phyloP scores from a whole-genome alignment of 2,329 filamentous ascomycete genomes.

The Paecilomyces fulvus region DNA sequence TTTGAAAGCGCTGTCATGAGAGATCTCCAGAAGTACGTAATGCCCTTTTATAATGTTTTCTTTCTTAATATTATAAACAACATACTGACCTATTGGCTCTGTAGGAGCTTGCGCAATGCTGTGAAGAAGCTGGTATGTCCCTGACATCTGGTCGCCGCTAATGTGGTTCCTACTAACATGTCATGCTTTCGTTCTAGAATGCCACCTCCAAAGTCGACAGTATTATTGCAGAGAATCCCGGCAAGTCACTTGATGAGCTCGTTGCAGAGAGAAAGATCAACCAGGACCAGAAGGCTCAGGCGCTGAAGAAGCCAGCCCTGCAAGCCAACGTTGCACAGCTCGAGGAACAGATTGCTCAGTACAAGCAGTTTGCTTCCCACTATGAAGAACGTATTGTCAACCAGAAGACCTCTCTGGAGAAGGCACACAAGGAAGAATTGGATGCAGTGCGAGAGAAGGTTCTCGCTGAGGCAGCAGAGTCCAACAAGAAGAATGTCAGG shows the following conservation, averaged over 20 bases:
- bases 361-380: slow-evolving; percentile 52
- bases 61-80: slow-evolving; percentile 9
- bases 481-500: slow-evolving; percentile 41
- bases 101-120: slow-evolving; percentile 79
- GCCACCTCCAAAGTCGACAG: slow-evolving; percentile 52
- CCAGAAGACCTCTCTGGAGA: slow-evolving; percentile 49
- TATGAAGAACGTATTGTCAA: slow-evolving; percentile 47
- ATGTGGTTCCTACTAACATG: slow-evolving; percentile 11
- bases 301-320: slow-evolving; percentile 54
- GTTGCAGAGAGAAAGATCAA: slow-evolving; percentile 57
- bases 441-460: slow-evolving; percentile 44
- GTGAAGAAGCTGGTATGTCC: slow-evolving; percentile 83
- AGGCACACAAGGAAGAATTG: slow-evolving; percentile 48
- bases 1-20: slow-evolving; percentile 72
- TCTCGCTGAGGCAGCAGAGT: slow-evolving; percentile 40
- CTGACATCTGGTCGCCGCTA: background rate
- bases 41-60: slow-evolving; percentile 5
- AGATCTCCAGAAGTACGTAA: slow-evolving; percentile 76
- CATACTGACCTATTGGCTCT: slow-evolving; percentile 11
- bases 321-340: slow-evolving; percentile 48
- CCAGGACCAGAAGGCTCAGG: slow-evolving; percentile 54
- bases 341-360: slow-evolving; percentile 54
- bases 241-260: slow-evolving; percentile 53
- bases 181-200: slow-evolving; percentile 33
- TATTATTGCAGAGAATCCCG: slow-evolving; percentile 53